Evolutionary conservation across 2,329 filamentous ascomycete species (phyloP), one percentile per base, ranked within the genome.

Genomic region (Xylaria sp.): DNA sequence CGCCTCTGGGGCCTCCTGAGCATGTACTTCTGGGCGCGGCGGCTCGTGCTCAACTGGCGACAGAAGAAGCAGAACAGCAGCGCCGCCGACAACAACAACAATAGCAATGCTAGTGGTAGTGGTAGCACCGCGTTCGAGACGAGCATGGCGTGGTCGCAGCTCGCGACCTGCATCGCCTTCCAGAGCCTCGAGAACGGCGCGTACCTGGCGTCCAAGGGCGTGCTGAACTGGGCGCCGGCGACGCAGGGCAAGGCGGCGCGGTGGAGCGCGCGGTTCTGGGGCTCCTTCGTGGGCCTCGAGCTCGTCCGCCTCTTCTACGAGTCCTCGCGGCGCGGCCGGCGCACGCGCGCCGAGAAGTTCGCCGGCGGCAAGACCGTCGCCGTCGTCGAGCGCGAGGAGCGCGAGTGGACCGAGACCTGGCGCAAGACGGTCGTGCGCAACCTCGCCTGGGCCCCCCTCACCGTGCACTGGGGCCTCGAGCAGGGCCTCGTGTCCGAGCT

Each of bases 181-280:
- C 94, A 97, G 80, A 81, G 87, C 1, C 84, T 95, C 45, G 96
- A 99, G 83, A 97, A 97, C 80, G 85, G 86, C 44, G 91, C 91
- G 17, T 97, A 91, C 81, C 85, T 98, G 42, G 85, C 89, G 2
- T 83, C 84, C 67, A 94, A 94, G 78, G 90, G 90, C 22, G 86
- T 96, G 3, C 76, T 97, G 57, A 83, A 80, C 17, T 84, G 87
- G 80, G 79, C 80, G 5, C 82, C 84, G 15, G 83, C 85, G 54
- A 85, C 85, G 54, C 86, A 92, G 77, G 84, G 78, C 31, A 83
- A 81, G 71, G 89, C 90, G 76, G 90, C 87, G 79, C 77, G 89
- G 20, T 92, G 90, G 89, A 94, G 92, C 79, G 89, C 88, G 64
- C 85, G 93, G 50, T 92, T 91, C 69, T 98, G 95, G 93, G 88